Evolutionary conservation across 202 grass and related monocot species (phyloP).

Genomic region (Zoysia matrella): DNA sequence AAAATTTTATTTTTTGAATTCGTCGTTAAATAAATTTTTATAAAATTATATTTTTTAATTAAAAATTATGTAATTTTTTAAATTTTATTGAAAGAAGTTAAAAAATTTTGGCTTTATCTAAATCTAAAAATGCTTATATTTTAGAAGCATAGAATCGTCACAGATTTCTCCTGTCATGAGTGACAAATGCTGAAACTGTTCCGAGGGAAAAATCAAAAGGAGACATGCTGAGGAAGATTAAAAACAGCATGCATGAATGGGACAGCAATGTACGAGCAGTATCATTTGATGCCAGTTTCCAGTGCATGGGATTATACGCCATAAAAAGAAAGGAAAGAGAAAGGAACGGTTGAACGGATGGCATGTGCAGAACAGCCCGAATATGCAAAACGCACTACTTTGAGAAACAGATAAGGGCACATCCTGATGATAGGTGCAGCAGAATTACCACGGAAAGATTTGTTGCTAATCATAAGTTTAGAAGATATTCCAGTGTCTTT

Average conservation of each 20-base stretch:
- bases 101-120: no score
- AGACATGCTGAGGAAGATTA: neutral
- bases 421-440: neutral
- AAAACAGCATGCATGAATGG: neutral
- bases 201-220: no score
- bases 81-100: no score
- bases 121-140: no score
- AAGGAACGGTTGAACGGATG: neutral
- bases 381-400: neutral
- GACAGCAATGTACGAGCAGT: neutral
- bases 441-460: neutral
- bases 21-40: no score
- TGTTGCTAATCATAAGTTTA: no score
- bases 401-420: neutral
- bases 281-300: slow-evolving; percentile 26
- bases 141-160: neutral
- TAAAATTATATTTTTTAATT: no score
- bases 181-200: neutral
- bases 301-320: neutral
- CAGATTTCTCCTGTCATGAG: slow-evolving; percentile 20
- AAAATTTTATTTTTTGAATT: no score
- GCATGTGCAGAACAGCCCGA: neutral
- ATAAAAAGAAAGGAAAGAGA: neutral
- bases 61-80: no score
- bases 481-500: neutral